Evolutionary conservation across 2,329 filamentous ascomycete species (phyloP).

Genomic region (Hypoxylon sp.): DNA sequence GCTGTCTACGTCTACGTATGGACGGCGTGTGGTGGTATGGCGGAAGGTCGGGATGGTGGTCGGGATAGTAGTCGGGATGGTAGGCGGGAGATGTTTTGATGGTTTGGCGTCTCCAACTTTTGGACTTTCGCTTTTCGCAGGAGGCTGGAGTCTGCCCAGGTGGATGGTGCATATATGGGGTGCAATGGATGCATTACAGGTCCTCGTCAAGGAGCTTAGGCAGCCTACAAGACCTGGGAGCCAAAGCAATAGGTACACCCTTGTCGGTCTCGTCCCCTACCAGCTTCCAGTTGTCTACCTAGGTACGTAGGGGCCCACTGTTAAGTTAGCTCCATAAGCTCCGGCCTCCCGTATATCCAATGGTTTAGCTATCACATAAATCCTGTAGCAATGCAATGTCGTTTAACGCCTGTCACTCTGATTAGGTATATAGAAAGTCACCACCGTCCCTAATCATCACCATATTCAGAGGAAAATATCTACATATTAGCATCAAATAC

Average conservation of each 20-base stretch:
- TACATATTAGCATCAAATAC: neutral
- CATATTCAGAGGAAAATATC: neutral
- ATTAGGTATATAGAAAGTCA: neutral
- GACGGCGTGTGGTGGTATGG: neutral
- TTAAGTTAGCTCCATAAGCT: conserved; percentile 34
- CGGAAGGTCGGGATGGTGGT: conserved; percentile 16
- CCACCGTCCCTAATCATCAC: neutral
- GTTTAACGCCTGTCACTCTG: neutral
- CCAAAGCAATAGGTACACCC: conserved; percentile 7
- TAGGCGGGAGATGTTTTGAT: conserved; percentile 35
- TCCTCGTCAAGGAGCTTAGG: neutral
- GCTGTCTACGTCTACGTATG: conserved; percentile 14
- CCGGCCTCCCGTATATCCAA: conserved; percentile 31
- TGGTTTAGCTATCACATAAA: neutral
- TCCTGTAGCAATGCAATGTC: too few species aligned
- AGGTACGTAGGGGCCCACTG: conserved; percentile 38
- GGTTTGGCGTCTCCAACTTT: conserved; percentile 37
- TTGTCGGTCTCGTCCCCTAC: conserved; percentile 10
- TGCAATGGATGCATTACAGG: conserved; percentile 20
- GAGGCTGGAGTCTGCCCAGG: conserved; percentile 35
- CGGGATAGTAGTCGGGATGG: conserved; percentile 21
- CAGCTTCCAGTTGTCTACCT: conserved; percentile 16
- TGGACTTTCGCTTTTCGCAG: conserved; percentile 26
- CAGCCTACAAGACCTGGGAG: neutral
- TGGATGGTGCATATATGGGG: conserved; percentile 10